Percentiles rank a stretch among this genome's conserved stretches.
Conservation (phyloP, 2,329 filamentous ascomycete genomes). For the Colletotrichum nymphaeae region DNA sequence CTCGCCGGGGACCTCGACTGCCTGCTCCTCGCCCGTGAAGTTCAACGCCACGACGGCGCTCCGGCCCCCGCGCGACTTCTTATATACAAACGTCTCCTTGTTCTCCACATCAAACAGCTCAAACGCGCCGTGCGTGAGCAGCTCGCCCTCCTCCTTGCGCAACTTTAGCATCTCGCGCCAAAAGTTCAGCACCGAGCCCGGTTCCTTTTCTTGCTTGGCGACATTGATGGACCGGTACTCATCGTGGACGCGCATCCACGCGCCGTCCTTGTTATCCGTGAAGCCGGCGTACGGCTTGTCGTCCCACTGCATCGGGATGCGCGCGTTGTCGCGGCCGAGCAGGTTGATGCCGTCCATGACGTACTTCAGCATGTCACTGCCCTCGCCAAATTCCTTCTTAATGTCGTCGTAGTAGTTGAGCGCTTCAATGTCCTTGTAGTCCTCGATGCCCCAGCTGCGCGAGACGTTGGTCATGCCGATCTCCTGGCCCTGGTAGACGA, state of each 20-base stretch:
- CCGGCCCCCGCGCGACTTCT: constrained; percentile 47
- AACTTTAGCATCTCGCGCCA: constrained; percentile 68
- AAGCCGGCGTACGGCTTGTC: constrained; percentile 69
- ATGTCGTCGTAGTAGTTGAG: constrained; percentile 58
- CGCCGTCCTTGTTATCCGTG: constrained; percentile 51
- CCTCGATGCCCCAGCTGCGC: constrained; percentile 56
- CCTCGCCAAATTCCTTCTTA: constrained; percentile 61
- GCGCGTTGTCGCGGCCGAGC: constrained; percentile 73
- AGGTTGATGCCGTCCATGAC: constrained; percentile 65
- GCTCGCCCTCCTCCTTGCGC: constrained; percentile 65
- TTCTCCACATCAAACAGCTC: constrained; percentile 60
- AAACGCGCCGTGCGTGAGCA: constrained; percentile 73
- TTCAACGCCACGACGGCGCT: constrained; percentile 50
- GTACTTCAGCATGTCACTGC: constrained; percentile 49
- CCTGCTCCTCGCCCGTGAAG: constrained; percentile 50
- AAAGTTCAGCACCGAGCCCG: constrained; percentile 66
- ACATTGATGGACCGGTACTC: constrained; percentile 67
- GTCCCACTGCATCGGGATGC: constrained; percentile 78
- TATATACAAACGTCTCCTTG: constrained; percentile 57
- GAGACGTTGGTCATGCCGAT: constrained; percentile 68
- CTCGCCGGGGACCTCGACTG: constrained; percentile 37
- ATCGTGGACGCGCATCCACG: constrained; percentile 74
- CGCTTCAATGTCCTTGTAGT: constrained; percentile 62
- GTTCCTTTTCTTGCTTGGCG: constrained; percentile 55
- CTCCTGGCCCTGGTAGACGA: constrained; percentile 69